Evolutionary conservation across 352 stramenopile species (phyloP), one percentile per base, ranked within the genome.

Genomic region (Globisporangium parvum): DNA sequence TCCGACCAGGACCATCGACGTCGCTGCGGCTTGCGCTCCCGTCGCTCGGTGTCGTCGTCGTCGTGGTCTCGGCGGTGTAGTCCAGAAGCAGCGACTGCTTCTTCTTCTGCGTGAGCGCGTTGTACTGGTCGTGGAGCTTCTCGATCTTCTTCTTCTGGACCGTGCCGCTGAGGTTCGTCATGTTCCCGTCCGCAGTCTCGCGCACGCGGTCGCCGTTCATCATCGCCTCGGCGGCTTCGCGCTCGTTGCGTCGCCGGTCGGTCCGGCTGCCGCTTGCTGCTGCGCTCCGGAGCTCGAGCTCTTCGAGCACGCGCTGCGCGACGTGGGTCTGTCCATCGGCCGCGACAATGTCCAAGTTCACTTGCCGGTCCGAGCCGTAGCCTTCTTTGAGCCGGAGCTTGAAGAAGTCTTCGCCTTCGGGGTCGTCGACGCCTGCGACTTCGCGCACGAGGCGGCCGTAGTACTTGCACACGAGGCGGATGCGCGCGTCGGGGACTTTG

Each of bases 401-500:
- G 60, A 98, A 98, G 57, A 97, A 98, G 14, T 85, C 67, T 52
- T 84, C 83, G 20, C 94, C 94, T 41, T 97, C 86, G 0, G 68
- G 65, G 69, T 99, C 95, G 39, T 91, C 79, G 35, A 98, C 75
- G 1, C 94, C 95, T 8, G 94, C 87, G 21, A 98, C 85, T 57
- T 97, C 84, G 45, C 79, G 80, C 35, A 98, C 75, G 28, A 98
- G 84, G 18, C 80, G 72, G 0, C 80, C 88, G 63, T 98, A 99
- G 60, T 96, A 94, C 48, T 94, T 93, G 53, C 88, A 96, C 14
- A 97, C 85, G 33, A 98, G 71, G 3, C 87, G 88, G 45, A 98
- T 93, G 26, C 95, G 80, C 11, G 88, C 88, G 72, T 99, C 96
- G 4, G 96, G 93, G 0, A 93, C 69, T 61, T 88, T 87, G 24